phyloP scores from a whole-genome alignment of 306 rosid species.

The Urtica urens region DNA sequence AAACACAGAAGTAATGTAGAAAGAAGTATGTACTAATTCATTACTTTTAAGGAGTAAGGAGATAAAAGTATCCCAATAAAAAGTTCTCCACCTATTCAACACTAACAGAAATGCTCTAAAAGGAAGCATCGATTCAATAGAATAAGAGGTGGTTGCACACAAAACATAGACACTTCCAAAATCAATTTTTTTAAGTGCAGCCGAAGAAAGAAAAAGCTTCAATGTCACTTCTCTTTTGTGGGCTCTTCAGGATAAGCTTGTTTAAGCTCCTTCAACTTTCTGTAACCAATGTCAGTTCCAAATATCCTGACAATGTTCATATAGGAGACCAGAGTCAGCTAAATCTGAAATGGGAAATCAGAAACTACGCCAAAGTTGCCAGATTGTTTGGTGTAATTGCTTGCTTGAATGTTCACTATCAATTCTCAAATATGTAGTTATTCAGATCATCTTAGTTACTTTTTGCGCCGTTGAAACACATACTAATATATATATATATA shows the following conservation, averaged over 20 bases:
- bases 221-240: slow-evolving; percentile 27
- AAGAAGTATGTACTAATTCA: slow-evolving; percentile 14
- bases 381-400: no score
- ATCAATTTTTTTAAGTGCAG: slow-evolving; percentile 18
- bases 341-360: no score
- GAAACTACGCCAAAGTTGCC: no score
- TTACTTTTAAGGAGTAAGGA: slow-evolving; percentile 16
- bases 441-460: no score
- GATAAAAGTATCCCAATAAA: slow-evolving; percentile 15
- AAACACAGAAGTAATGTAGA: no score
- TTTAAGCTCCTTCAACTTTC: slow-evolving; percentile 72
- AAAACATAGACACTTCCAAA: slow-evolving; percentile 17
- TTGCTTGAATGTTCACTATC: no score
- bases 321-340: no score
- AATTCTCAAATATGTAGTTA: no score
- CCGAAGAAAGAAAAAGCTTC: slow-evolving; percentile 8
- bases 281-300: slow-evolving; percentile 77
- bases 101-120: slow-evolving; percentile 13
- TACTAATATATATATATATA: no score
- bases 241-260: slow-evolving; percentile 29
- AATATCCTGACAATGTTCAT: no score
- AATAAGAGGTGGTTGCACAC: slow-evolving; percentile 17
- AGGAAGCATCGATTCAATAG: slow-evolving; percentile 21
- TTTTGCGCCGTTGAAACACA: no score
- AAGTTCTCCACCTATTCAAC: slow-evolving; percentile 18